Evolutionary conservation across 768 basidiomycete genomes (phyloP).

Genomic region (Antrodiella citrinella): DNA sequence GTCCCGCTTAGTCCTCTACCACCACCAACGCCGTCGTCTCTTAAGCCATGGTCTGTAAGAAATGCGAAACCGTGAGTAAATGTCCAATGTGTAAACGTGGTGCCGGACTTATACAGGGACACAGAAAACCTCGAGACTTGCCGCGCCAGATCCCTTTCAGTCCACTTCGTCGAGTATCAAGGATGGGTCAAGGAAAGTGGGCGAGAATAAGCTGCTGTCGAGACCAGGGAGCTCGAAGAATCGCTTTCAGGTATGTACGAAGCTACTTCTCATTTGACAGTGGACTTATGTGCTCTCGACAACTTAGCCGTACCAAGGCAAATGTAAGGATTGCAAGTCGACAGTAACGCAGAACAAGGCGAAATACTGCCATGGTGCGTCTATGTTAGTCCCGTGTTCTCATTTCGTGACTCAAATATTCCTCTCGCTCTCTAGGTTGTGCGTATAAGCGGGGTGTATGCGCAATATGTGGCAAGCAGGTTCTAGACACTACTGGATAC

Average conservation of each 20-base stretch:
- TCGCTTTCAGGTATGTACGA: conserved; percentile 64
- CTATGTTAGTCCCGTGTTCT: conserved; percentile 3
- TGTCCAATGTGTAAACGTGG: neutral
- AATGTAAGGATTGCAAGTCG: conserved; percentile 85
- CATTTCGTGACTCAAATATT: too few species aligned
- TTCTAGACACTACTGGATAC: conserved; percentile 77
- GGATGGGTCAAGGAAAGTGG: conserved; percentile 68
- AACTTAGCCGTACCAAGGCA: conserved; percentile 70
- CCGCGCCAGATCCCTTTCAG: conserved; percentile 82
- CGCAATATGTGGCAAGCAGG: conserved; percentile 81
- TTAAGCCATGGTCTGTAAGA: conserved; percentile 71
- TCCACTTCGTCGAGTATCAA: conserved; percentile 68
- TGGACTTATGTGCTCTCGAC: neutral
- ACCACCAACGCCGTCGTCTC: too few species aligned
- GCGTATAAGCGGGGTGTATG: conserved; percentile 84
- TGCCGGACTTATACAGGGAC: conserved; percentile 14
- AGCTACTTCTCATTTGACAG: conserved; percentile 4
- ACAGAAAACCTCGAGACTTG: conserved; percentile 86
- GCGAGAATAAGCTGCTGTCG: conserved; percentile 72
- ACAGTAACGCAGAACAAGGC: conserved; percentile 78
- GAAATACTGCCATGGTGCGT: conserved; percentile 82
- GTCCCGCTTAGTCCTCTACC: too few species aligned
- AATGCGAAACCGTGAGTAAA: conserved; percentile 63
- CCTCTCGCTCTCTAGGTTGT: conserved; percentile 67
- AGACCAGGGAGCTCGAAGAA: conserved; percentile 68